Base-by-base conservation (phyloP, 331 rosid species). In the Malus hybrid region DNA sequence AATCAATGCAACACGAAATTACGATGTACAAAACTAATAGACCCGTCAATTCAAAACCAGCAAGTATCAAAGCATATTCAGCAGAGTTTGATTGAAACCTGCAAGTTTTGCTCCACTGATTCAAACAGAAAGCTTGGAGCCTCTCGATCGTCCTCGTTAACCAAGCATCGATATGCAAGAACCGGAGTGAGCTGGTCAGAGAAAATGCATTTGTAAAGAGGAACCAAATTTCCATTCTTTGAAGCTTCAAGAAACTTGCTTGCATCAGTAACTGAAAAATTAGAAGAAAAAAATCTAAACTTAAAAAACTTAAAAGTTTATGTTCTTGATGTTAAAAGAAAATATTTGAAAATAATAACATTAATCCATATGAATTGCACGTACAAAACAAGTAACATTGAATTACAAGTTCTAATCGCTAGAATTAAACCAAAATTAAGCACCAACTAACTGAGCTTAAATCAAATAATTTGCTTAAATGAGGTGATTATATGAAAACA, bases 91-190 rank as follows among this genome's bases (percentile, higher is more conserved):
- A 39, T 39, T 1, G 86, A 80, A 75, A 84, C 82, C 20, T 70
- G 83, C 46, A 39, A 44, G 28, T 88, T 90, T 6, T 91, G 92
- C 62, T 93, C 98, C 44, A 84, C 98, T 0, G 97, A 81, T 72
- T 93, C 98, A 46, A 81, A 93, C 7, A 93, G 90, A 82, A 93
- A 93, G 78, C 98, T 91, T 5, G 97, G 97, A 75, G 98, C 86
- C 26, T 91, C 96, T 33, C 91, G 76, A 19, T 93, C 98, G 24
- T 89, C 96, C 76, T 93, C 97, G 72, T 82, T 89, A 6, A 93
- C 98, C 65, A 93, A 74, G 71, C 96, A 86, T 20, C 98, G 90
- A 24, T 24, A 24, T 24, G 24, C 24, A 24, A 24, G 24, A 24
- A 24, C 24, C 24, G 24, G 24, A 24, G 92, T 91, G 19, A 93